Evolutionary conservation across 2,329 filamentous ascomycete species (phyloP).

Genomic region (Penicillium sp.): DNA sequence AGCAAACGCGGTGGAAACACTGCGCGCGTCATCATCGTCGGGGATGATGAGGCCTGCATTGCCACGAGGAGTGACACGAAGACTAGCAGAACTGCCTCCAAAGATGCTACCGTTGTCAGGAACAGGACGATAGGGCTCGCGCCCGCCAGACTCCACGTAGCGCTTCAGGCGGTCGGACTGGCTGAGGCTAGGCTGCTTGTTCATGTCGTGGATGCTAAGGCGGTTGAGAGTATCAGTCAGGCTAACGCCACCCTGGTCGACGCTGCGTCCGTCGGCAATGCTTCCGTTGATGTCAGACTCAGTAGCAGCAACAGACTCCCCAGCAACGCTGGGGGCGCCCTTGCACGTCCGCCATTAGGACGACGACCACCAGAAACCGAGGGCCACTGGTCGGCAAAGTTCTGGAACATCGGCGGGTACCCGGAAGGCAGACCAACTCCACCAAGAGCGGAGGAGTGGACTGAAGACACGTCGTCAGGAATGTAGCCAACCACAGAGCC

Average conservation of each 20-base stretch:
- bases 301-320: conserved; percentile 86
- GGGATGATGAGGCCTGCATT: conserved; percentile 44
- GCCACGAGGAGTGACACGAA: conserved; percentile 44
- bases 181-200: conserved; percentile 67
- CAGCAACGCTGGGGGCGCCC: conserved; percentile 71
- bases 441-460: conserved; percentile 85
- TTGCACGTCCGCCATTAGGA: conserved; percentile 59
- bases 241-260: conserved; percentile 77
- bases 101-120: conserved; percentile 61
- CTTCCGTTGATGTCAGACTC: conserved; percentile 81
- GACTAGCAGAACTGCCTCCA: conserved; percentile 53
- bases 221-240: conserved; percentile 55
- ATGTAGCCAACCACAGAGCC: conserved; percentile 93
- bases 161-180: conserved; percentile 90
- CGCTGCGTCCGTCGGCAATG: conserved; percentile 67
- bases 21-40: conserved; percentile 85
- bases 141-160: conserved; percentile 81
- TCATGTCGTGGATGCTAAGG: conserved; percentile 65
- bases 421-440: conserved; percentile 75
- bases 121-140: conserved; percentile 51
- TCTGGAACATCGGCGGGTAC: conserved; percentile 92
- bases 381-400: conserved; percentile 88
- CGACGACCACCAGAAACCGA: conserved; percentile 67
- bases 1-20: conserved; percentile 91
- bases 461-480: conserved; percentile 91